Percentiles rank a stretch among this genome's conserved stretches.
Conservation (phyloP, 1,284 basidiomycete species). For the Hypsizygus ulmarius region DNA sequence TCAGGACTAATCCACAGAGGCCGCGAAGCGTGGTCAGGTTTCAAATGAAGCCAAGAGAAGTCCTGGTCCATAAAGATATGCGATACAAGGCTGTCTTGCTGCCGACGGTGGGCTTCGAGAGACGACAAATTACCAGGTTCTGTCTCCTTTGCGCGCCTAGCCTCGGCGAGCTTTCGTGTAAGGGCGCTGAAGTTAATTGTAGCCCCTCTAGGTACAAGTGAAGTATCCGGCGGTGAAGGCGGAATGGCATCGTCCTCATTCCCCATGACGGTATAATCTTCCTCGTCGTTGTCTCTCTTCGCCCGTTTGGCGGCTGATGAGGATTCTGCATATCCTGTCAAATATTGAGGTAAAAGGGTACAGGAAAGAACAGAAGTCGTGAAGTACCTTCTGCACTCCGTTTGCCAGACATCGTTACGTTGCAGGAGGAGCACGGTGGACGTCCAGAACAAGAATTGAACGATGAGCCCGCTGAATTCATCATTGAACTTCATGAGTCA, state of each 20-base stretch:
- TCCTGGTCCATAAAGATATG: slow-evolving; percentile 81
- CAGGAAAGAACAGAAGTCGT: slow-evolving; percentile 14
- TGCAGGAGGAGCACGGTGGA: not conserved
- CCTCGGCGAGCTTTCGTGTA: slow-evolving; percentile 69
- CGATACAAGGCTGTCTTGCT: slow-evolving; percentile 71
- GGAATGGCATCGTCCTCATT: slow-evolving; percentile 55
- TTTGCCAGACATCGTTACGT: slow-evolving; percentile 42
- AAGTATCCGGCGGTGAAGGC: slow-evolving; percentile 50
- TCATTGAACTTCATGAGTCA: slow-evolving; percentile 14
- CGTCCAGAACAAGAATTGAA: not conserved
- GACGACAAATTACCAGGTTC: slow-evolving; percentile 43
- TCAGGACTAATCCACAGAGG: slow-evolving; percentile 96
- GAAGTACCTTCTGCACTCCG: slow-evolving; percentile 47
- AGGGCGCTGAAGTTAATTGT: slow-evolving; percentile 82
- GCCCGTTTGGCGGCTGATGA: slow-evolving; percentile 50
- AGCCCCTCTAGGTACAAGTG: slow-evolving; percentile 62
- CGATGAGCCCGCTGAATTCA: not conserved
- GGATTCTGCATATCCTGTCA: slow-evolving; percentile 33
- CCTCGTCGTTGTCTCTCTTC: slow-evolving; percentile 45
- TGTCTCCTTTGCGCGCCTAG: slow-evolving; percentile 43
- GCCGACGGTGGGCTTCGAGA: slow-evolving; percentile 58
- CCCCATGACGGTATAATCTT: slow-evolving; percentile 54
- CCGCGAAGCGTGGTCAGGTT: slow-evolving; percentile 85
- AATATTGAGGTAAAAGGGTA: slow-evolving; percentile 9
- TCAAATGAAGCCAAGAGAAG: slow-evolving; percentile 82